phyloP scores from a whole-genome alignment of 2,329 filamentous ascomycete species.

The Cercospora sojina region DNA sequence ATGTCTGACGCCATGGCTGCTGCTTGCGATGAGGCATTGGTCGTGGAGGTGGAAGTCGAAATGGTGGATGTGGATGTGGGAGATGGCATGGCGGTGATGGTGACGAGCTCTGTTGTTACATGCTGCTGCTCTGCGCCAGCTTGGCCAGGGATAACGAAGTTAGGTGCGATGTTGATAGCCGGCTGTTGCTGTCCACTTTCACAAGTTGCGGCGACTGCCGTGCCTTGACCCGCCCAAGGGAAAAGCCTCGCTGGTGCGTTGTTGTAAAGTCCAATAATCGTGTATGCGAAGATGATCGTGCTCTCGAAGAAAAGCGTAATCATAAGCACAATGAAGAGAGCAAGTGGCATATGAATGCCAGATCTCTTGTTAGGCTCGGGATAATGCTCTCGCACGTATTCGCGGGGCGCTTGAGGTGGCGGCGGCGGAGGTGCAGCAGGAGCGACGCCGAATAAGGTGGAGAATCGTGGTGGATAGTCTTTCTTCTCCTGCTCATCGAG shows the following conservation, averaged over 20 bases:
- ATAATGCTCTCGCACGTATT: constrained; percentile 32
- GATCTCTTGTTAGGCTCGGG: constrained; percentile 29
- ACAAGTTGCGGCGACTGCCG: constrained; percentile 17
- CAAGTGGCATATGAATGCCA: constrained; percentile 37
- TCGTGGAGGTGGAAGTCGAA: constrained; percentile 7
- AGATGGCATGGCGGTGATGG: constrained; percentile 10
- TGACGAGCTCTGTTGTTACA: constrained; percentile 10
- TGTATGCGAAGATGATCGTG: constrained; percentile 41
- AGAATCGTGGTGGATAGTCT: constrained; percentile 35
- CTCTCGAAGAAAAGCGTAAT: constrained; percentile 38
- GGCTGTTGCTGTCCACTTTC: constrained; percentile 23
- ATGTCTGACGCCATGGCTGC: constrained; percentile 25
- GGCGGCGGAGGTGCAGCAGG: constrained; percentile 24
- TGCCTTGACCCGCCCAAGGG: constrained; percentile 24
- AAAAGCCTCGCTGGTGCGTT: constrained; percentile 34
- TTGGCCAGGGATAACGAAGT: constrained; percentile 33
- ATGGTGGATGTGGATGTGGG: constrained; percentile 6
- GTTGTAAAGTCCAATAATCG: constrained; percentile 40
- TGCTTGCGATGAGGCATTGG: constrained; percentile 12
- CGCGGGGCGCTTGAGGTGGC: constrained; percentile 21
- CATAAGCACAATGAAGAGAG: constrained; percentile 37
- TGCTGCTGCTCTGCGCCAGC: constrained; percentile 1
- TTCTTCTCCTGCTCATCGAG: constrained; percentile 31
- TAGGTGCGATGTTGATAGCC: constrained; percentile 38
- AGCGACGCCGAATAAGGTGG: constrained; percentile 32